Evolutionary conservation across 2,329 filamentous ascomycete species (phyloP).

Genomic region (Xylaria polymorpha): DNA sequence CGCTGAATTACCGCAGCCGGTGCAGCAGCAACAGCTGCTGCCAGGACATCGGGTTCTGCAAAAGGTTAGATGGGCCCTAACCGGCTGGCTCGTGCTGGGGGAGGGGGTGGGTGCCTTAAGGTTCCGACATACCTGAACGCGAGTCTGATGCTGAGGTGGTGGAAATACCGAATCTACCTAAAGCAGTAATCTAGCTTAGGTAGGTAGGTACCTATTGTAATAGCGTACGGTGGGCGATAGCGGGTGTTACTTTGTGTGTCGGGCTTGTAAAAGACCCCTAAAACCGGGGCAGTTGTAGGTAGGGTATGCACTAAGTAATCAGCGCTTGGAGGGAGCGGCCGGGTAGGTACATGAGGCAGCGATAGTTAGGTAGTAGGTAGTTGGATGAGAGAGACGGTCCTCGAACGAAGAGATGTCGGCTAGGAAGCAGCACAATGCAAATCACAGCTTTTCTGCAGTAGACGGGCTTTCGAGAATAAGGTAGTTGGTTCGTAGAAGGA

Average conservation of each 20-base stretch:
- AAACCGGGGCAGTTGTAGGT: background rate
- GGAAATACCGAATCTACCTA: background rate
- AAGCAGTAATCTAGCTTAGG: background rate
- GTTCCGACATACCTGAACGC: background rate
- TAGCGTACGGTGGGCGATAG: background rate
- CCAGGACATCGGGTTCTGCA: slow-evolving; percentile 22
- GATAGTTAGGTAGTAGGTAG: no score
- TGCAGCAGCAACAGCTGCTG: background rate
- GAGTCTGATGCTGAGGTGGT: background rate
- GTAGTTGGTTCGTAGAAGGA: background rate
- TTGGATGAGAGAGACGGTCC: background rate
- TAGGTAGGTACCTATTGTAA: background rate
- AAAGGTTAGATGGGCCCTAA: slow-evolving; percentile 33
- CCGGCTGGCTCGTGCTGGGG: slow-evolving; percentile 4
- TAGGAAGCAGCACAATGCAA: background rate
- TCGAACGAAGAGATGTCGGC: background rate
- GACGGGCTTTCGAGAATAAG: background rate
- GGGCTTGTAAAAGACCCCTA: slow-evolving; percentile 6
- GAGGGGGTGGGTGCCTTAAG: slow-evolving; percentile 3
- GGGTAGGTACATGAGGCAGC: background rate
- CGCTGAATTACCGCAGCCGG: background rate
- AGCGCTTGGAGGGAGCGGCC: background rate
- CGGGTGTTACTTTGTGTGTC: background rate
- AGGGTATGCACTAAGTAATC: background rate
- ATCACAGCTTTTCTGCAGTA: background rate